Evolutionary conservation across 805 yeast genomes (phyloP).

Genomic region (Schwanniomyces yamadae): DNA sequence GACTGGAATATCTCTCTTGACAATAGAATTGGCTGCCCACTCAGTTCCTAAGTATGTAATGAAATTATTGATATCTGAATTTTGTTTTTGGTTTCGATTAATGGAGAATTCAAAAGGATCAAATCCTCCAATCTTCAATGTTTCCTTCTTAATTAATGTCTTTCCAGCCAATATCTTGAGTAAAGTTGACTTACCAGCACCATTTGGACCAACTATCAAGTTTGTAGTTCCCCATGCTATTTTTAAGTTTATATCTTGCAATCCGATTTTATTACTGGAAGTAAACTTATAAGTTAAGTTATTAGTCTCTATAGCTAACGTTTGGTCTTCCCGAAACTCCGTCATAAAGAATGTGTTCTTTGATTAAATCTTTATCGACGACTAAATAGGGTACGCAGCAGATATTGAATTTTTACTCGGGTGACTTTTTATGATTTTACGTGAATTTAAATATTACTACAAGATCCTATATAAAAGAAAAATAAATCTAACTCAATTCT

Average conservation of each 20-base stretch:
- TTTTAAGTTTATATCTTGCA: conserved; percentile 58
- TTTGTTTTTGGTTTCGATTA: conserved; percentile 42
- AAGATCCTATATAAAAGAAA: too few relatives aligned
- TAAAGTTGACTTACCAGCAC: conserved; percentile 95
- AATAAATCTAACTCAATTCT: conserved; percentile 10
- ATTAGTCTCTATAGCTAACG: conserved; percentile 63
- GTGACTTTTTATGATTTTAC: too few relatives aligned
- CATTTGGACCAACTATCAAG: conserved; percentile 87
- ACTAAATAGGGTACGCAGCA: too few relatives aligned
- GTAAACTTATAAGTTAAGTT: conserved; percentile 71
- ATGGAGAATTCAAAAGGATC: conserved; percentile 79
- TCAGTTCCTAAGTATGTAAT: conserved; percentile 92
- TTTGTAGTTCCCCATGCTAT: conserved; percentile 75
- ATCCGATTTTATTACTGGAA: conserved; percentile 56
- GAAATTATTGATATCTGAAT: conserved; percentile 45
- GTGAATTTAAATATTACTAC: too few relatives aligned
- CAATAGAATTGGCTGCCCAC: conserved; percentile 92
- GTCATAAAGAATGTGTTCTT: too few relatives aligned
- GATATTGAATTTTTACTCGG: too few relatives aligned
- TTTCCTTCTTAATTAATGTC: conserved; percentile 74
- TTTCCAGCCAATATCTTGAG: conserved; percentile 87
- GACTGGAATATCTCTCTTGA: conserved; percentile 89
- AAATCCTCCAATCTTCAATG: conserved; percentile 69
- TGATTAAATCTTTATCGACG: too few relatives aligned
- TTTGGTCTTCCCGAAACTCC: too few relatives aligned